phyloP scores from a whole-genome alignment of 805 yeast species.

The Lachancea nothofagi region DNA sequence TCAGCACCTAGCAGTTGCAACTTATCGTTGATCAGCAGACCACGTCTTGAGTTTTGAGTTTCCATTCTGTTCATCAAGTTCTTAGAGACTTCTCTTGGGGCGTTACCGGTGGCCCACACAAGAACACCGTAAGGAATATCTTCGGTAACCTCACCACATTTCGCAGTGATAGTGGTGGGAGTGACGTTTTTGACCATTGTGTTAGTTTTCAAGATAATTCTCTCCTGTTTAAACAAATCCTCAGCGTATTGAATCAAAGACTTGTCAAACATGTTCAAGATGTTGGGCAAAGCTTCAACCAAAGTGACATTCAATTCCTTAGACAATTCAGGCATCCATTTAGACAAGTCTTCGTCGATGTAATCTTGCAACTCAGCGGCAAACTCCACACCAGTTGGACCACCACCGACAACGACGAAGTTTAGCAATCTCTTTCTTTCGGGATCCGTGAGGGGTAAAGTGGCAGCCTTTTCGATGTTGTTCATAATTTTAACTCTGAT shows the following conservation, averaged over 20 bases:
- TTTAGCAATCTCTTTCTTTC: conserved; percentile 82
- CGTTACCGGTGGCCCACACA: conserved; percentile 98
- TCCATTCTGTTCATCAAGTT: conserved; percentile 64
- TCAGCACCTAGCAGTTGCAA: conserved; percentile 76
- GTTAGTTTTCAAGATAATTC: conserved; percentile 71
- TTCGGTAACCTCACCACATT: conserved; percentile 63
- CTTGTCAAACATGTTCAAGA: conserved; percentile 67
- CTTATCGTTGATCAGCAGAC: conserved; percentile 78
- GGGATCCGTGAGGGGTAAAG: conserved; percentile 62
- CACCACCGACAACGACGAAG: conserved; percentile 95
- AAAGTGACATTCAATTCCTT: conserved; percentile 77
- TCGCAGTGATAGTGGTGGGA: conserved; percentile 62
- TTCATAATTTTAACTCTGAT: conserved; percentile 81
- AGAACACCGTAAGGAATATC: conserved; percentile 85
- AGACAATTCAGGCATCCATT: conserved; percentile 84
- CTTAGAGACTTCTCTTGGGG: conserved; percentile 70
- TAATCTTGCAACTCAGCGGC: conserved; percentile 96
- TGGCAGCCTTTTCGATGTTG: conserved; percentile 81
- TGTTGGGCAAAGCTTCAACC: conserved; percentile 89
- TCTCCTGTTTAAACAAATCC: conserved; percentile 59
- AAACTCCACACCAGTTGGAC: conserved; percentile 97
- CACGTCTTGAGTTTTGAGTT: conserved; percentile 83
- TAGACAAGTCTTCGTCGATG: conserved; percentile 81
- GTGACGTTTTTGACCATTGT: conserved; percentile 87
- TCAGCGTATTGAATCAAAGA: conserved; percentile 73